These are phyloP conservation scores for Lyophyllum shimeji DNA, from an alignment of 768 basidiomycete species.

Conservation along the genomic window DNA sequence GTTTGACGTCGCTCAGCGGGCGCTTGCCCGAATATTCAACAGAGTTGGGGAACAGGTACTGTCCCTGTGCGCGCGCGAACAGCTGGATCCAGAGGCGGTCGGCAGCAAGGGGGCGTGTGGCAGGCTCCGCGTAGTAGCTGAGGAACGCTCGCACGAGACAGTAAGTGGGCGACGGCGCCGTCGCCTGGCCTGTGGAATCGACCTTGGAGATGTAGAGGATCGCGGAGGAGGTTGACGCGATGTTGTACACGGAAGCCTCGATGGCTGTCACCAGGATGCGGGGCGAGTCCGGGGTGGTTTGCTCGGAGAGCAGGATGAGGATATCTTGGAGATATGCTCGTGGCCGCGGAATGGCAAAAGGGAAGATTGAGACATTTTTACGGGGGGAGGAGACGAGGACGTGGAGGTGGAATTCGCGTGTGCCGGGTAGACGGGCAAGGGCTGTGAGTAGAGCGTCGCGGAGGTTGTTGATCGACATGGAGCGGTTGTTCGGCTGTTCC, in stretches of 20 bases:
- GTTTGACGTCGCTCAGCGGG: slow-evolving; percentile 71
- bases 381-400: slow-evolving; percentile 68
- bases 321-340: slow-evolving; percentile 74
- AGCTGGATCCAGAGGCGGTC: slow-evolving; percentile 77
- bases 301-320: slow-evolving; percentile 72
- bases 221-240: slow-evolving; percentile 66
- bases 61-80: slow-evolving; percentile 86
- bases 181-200: slow-evolving; percentile 84
- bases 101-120: slow-evolving; percentile 58
- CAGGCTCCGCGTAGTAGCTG: slow-evolving; percentile 57
- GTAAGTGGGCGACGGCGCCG: slow-evolving; percentile 64
- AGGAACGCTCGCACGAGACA: slow-evolving; percentile 69
- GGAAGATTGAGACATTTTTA: slow-evolving; percentile 70
- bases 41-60: slow-evolving; percentile 94
- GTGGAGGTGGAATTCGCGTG: slow-evolving; percentile 73
- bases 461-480: slow-evolving; percentile 37
- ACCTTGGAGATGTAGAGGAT: slow-evolving; percentile 93
- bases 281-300: slow-evolving; percentile 44
- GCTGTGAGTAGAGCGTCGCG: slow-evolving; percentile 62
- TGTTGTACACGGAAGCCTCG: slow-evolving; percentile 72
- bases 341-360: slow-evolving; percentile 67
- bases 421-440: slow-evolving; percentile 59
- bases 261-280: slow-evolving; percentile 76
- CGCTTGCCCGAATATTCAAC: slow-evolving; percentile 66
- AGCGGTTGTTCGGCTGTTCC: neutral